Percentiles rank a stretch among this genome's conserved stretches.
Evolutionary conservation across 2,329 filamentous ascomycete species (phyloP).

Genomic region (Emmonsia crescens): DNA sequence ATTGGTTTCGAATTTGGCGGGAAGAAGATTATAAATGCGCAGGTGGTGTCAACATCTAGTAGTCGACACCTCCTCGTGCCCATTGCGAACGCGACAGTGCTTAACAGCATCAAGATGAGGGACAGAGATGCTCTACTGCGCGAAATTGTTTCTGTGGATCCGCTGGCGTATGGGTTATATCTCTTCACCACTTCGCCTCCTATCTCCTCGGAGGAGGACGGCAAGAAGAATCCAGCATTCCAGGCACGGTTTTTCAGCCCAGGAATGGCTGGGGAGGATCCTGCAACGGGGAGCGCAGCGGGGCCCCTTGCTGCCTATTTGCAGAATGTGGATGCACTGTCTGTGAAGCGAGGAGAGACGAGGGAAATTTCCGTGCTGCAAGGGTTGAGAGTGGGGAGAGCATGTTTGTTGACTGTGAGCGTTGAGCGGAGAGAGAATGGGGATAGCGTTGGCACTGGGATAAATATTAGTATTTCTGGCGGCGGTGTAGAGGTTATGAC

Average conservation of each 20-base stretch:
- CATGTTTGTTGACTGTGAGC: conserved; percentile 11
- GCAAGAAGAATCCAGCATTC: conserved; percentile 4
- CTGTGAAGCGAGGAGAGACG: background rate
- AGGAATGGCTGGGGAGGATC: conserved; percentile 15
- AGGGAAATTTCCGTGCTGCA: conserved; percentile 11
- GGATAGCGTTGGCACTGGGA: conserved; percentile 5
- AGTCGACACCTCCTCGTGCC: conserved; percentile 13
- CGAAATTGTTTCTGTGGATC: conserved; percentile 9
- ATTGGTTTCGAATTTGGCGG: conserved; percentile 7
- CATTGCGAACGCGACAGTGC: conserved; percentile 8
- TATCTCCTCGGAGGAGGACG: background rate
- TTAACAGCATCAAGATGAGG: conserved; percentile 6
- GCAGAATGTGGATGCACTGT: conserved; percentile 6
- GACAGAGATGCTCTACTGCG: conserved; percentile 7
- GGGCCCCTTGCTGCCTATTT: conserved; percentile 14
- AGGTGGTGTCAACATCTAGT: conserved; percentile 13
- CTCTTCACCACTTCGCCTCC: conserved; percentile 2
- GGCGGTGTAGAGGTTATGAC: conserved; percentile 5
- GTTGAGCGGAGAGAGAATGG: background rate
- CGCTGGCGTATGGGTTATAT: conserved; percentile 13
- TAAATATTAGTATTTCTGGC: conserved; percentile 1
- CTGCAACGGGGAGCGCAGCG: conserved; percentile 15
- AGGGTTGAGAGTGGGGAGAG: conserved; percentile 12
- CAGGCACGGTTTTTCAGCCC: conserved; percentile 16
- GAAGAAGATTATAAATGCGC: background rate